A percentile compares a stretch with the other conserved stretches of the same genome.
Evolutionary conservation across 208 protist genomes (phyloP).

Genomic region (Trypanosoma congolense): DNA sequence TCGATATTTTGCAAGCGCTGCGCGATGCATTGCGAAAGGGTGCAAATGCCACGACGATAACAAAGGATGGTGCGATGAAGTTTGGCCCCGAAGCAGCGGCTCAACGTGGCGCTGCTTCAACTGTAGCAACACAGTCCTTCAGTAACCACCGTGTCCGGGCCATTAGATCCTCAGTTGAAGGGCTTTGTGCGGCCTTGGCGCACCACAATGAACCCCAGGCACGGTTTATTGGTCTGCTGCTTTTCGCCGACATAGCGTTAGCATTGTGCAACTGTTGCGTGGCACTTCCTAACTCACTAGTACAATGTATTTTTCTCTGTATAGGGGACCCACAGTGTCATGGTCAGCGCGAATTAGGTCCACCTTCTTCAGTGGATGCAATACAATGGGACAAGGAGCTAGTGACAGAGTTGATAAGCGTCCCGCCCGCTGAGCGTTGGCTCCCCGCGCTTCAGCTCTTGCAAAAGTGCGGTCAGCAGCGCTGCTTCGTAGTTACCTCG

Average conservation of each 20-base stretch:
- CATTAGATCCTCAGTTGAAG: slow-evolving; percentile 42
- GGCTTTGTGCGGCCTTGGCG: slow-evolving; percentile 41
- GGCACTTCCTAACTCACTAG: slow-evolving; percentile 45
- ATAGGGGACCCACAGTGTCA: slow-evolving; percentile 27
- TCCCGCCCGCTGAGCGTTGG: slow-evolving; percentile 34
- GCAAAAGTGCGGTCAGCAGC: slow-evolving; percentile 11
- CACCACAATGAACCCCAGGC: slow-evolving; percentile 57
- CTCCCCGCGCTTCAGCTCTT: slow-evolving; percentile 38
- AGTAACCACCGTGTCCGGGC: slow-evolving; percentile 20
- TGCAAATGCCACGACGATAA: background rate
- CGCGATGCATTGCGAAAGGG: slow-evolving; percentile 21
- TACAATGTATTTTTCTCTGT: slow-evolving; percentile 69
- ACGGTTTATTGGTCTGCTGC: slow-evolving; percentile 38
- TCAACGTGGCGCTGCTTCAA: background rate
- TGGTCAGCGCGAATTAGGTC: background rate
- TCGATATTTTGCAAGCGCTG: slow-evolving; percentile 31
- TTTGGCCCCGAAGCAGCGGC: too few species aligned
- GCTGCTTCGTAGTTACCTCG: slow-evolving; percentile 35
- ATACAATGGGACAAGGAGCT: slow-evolving; percentile 17
- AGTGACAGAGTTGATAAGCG: slow-evolving; percentile 5
- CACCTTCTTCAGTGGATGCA: background rate
- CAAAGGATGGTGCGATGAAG: background rate
- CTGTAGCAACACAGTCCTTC: background rate
- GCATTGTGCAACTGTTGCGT: slow-evolving; percentile 24
- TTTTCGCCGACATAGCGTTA: slow-evolving; percentile 33